phyloP scores from a whole-genome alignment of 306 rosid species.

The Canavalia gladiata region DNA sequence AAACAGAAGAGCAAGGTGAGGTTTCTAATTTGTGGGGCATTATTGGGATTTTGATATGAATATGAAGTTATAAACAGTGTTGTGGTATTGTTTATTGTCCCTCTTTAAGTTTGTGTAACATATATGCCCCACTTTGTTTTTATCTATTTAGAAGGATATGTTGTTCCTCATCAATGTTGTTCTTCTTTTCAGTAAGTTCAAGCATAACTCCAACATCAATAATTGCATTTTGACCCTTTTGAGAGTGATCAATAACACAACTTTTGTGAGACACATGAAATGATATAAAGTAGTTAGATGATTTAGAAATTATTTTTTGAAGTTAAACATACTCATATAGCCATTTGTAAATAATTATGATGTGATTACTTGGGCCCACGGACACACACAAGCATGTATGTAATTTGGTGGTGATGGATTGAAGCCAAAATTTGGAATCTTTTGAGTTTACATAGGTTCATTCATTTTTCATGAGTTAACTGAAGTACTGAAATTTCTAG shows the following conservation, averaged over 20 bases:
- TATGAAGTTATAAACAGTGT: background rate
- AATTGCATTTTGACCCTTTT: conserved; percentile 11
- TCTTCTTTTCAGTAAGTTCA: conserved; percentile 32
- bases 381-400: background rate
- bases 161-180: conserved; percentile 31
- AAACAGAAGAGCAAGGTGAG: conserved; percentile 94
- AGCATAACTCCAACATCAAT: conserved; percentile 33
- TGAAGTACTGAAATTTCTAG: background rate
- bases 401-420: conserved; percentile 7
- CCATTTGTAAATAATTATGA: background rate
- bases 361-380: background rate
- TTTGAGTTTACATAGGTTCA: background rate
- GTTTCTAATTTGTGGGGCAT: conserved; percentile 36
- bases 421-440: conserved; percentile 24
- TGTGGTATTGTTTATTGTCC: conserved; percentile 40
- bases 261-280: conserved; percentile 22
- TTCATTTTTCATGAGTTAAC: conserved; percentile 9
- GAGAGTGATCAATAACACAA: conserved; percentile 34
- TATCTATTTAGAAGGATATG: conserved; percentile 34
- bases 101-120: conserved; percentile 7
- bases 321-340: background rate
- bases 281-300: conserved; percentile 16
- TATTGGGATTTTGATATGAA: conserved; percentile 20
- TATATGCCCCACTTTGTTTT: conserved; percentile 2
- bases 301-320: conserved; percentile 13